Evolutionary conservation across 2,329 filamentous ascomycete species (phyloP).

Genomic region (Neonectria hederae): DNA sequence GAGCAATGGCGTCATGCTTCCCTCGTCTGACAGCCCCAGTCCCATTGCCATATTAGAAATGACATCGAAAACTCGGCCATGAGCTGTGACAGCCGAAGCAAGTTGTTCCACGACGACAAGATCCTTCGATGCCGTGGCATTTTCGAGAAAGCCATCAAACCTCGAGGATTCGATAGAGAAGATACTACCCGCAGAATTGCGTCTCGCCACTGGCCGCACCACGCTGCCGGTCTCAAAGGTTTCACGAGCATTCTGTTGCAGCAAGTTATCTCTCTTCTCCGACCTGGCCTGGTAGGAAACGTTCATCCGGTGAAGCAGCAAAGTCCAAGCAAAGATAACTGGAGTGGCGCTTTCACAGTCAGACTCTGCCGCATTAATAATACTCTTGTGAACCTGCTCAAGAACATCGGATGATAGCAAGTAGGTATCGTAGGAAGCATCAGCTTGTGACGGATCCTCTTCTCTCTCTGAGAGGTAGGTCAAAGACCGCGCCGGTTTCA

Average conservation of each 20-base stretch:
- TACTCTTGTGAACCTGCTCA: conserved; percentile 76
- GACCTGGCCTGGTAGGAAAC: conserved; percentile 69
- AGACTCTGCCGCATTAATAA: conserved; percentile 67
- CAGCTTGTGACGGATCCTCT: conserved; percentile 48
- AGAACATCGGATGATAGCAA: conserved; percentile 75
- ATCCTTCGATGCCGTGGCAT: conserved; percentile 60
- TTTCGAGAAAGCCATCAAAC: conserved; percentile 67
- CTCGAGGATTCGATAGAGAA: conserved; percentile 69
- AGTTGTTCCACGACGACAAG: conserved; percentile 61
- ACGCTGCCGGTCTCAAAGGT: conserved; percentile 62
- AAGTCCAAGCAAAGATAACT: conserved; percentile 82
- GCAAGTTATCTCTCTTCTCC: conserved; percentile 66
- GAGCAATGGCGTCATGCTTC: conserved; percentile 63
- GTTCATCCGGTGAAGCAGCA: conserved; percentile 77
- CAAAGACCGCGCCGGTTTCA: conserved; percentile 71
- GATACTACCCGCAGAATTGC: conserved; percentile 70
- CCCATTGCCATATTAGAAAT: conserved; percentile 60
- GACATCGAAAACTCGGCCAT: conserved; percentile 63
- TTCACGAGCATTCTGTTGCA: conserved; percentile 67
- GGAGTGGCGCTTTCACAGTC: conserved; percentile 73
- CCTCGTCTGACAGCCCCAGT: conserved; percentile 56
- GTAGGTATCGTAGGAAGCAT: conserved; percentile 63
- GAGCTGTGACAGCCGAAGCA: conserved; percentile 58
- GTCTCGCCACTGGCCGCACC: conserved; percentile 54
- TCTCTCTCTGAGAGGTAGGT: conserved; percentile 51